Conservation (phyloP, 2,329 filamentous ascomycete genomes). For the Colletotrichum salicis region DNA sequence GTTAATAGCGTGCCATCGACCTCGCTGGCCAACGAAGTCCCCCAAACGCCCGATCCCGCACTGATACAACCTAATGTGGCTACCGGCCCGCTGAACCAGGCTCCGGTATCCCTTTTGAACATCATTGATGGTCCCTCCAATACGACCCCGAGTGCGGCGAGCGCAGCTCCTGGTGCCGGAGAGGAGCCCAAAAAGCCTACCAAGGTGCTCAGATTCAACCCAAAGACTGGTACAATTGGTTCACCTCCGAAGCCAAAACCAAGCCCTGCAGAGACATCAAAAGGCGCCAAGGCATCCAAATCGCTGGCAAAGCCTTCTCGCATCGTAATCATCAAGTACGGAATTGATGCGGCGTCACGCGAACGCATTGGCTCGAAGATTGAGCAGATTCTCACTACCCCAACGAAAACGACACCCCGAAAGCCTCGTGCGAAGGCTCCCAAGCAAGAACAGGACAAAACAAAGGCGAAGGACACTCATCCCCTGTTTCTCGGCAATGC, state of each 20-base stretch:
- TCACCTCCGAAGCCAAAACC: constrained; percentile 68
- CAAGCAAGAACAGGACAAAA: constrained; percentile 40
- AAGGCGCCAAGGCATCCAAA: constrained; percentile 7
- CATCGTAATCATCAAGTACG: constrained; percentile 23
- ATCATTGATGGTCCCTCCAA: not conserved
- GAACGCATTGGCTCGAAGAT: constrained; percentile 68
- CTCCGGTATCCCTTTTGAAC: not conserved
- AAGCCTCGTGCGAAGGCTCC: constrained; percentile 40
- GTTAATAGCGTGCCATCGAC: not conserved
- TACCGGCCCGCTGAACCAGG: not conserved
- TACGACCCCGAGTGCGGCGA: not conserved
- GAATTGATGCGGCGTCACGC: constrained; percentile 53
- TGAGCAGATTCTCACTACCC: constrained; percentile 64
- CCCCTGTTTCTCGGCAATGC: constrained; percentile 52
- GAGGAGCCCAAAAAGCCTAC: constrained; percentile 40
- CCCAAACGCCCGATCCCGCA: not conserved
- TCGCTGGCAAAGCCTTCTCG: constrained; percentile 18
- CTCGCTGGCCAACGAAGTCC: not conserved
- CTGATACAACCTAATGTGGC: not conserved
- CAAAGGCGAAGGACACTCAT: constrained; percentile 48
- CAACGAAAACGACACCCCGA: constrained; percentile 40
- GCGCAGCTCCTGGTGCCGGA: not conserved
- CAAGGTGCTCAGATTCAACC: constrained; percentile 64
- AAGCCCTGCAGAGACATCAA: constrained; percentile 35
- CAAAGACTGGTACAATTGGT: constrained; percentile 70